Evolutionary conservation across 1,284 basidiomycete species (phyloP).

Genomic region (Vanrija sp.): DNA sequence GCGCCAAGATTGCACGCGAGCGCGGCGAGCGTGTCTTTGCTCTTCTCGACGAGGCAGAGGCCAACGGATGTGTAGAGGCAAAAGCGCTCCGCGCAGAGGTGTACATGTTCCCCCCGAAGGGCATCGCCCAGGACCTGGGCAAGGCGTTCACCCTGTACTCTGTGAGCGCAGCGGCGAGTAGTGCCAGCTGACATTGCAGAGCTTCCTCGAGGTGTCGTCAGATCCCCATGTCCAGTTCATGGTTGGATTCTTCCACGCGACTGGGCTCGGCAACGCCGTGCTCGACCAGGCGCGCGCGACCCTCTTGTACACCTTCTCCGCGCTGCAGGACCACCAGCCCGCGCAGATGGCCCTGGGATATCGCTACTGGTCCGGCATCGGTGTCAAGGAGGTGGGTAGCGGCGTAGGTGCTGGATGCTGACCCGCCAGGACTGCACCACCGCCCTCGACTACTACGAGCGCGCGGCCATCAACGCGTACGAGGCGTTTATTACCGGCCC

Average conservation of each 20-base stretch:
- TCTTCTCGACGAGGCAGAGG: slow-evolving; percentile 70
- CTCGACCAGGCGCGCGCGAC: slow-evolving; percentile 59
- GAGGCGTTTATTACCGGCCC: slow-evolving; percentile 73
- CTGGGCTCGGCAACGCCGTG: slow-evolving; percentile 66
- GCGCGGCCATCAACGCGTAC: slow-evolving; percentile 79
- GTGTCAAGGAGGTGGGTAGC: slow-evolving; percentile 61
- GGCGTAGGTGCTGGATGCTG: not conserved
- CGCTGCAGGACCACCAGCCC: slow-evolving; percentile 75
- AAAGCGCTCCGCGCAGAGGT: slow-evolving; percentile 66
- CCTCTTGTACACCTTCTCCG: slow-evolving; percentile 89
- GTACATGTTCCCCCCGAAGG: slow-evolving; percentile 54
- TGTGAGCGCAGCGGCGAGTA: too few relatives aligned
- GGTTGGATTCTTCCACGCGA: slow-evolving; percentile 80
- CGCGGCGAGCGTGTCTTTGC: slow-evolving; percentile 67
- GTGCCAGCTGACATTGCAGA: not conserved
- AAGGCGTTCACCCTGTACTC: slow-evolving; percentile 25
- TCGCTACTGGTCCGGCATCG: slow-evolving; percentile 92
- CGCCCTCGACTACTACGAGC: slow-evolving; percentile 81
- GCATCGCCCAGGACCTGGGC: slow-evolving; percentile 33
- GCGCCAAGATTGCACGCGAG: slow-evolving; percentile 17
- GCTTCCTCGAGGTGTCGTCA: slow-evolving; percentile 45
- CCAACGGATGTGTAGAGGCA: slow-evolving; percentile 72
- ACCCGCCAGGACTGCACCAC: slow-evolving; percentile 60
- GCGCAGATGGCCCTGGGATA: slow-evolving; percentile 92
- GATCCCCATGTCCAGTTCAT: slow-evolving; percentile 79